These are phyloP conservation scores for Wakefieldia striispora DNA, from an alignment of 768 basidiomycete genomes.

Conservation along the genomic window DNA sequence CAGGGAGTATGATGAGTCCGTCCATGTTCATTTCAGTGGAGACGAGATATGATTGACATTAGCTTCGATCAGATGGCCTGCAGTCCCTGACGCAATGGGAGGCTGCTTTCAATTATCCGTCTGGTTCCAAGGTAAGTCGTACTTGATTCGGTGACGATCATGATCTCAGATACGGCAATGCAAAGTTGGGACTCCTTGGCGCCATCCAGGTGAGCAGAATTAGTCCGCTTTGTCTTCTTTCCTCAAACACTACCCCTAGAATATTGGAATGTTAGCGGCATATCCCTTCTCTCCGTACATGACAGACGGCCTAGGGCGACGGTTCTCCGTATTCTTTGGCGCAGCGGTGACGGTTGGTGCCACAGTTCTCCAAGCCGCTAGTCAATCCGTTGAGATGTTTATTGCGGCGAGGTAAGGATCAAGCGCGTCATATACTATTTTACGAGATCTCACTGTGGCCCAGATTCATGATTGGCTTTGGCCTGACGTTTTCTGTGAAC, in stretches of 20 bases:
- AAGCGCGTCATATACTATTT: too few species aligned
- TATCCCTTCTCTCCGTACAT: conserved; percentile 41
- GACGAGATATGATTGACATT: background rate
- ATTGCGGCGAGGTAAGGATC: conserved; percentile 28
- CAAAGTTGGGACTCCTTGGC: conserved; percentile 1
- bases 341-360: conserved; percentile 38
- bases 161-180: background rate
- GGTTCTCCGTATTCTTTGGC: conserved; percentile 36
- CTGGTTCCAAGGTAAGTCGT: conserved; percentile 1
- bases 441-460: background rate
- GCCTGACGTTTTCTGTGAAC: conserved; percentile 39
- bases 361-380: conserved; percentile 36
- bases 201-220: conserved; percentile 4
- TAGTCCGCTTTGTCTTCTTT: background rate
- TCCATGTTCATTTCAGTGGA: background rate
- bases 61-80: background rate
- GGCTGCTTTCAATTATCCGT: background rate
- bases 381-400: conserved; percentile 42
- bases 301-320: conserved; percentile 39
- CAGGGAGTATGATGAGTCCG: conserved; percentile 6
- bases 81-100: conserved; percentile 1
- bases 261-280: conserved; percentile 38
- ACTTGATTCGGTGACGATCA: background rate
- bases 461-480: conserved; percentile 42
- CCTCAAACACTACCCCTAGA: conserved; percentile 20